phyloP scores from a whole-genome alignment of 1,139 yeast genomes.

The Waltiozyma sp. region DNA sequence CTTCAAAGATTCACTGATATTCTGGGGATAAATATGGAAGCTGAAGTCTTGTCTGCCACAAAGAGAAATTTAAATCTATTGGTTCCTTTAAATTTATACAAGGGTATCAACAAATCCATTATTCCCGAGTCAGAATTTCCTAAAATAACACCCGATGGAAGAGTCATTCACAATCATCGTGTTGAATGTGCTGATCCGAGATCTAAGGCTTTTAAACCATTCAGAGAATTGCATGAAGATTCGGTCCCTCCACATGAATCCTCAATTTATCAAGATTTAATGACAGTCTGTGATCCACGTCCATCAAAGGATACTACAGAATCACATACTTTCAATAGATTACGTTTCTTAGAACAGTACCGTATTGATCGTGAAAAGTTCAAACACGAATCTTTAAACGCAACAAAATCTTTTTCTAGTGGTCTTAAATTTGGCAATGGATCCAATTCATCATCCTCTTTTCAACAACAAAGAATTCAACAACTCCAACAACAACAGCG shows the following conservation, averaged over 20 bases:
- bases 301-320: conserved; percentile 19
- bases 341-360: conserved; percentile 39
- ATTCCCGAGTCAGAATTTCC: conserved; percentile 40
- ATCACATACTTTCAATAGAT: conserved; percentile 32
- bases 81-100: conserved; percentile 59
- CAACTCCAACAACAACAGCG: conserved; percentile 12
- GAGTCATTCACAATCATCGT: conserved; percentile 37
- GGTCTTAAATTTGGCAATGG: conserved; percentile 4
- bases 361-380: conserved; percentile 31
- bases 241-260: conserved; percentile 56
- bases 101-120: conserved; percentile 30
- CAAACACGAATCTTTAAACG: conserved; percentile 24
- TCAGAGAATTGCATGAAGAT: conserved; percentile 48
- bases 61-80: conserved; percentile 65
- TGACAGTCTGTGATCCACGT: conserved; percentile 39
- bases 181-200: conserved; percentile 32
- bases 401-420: conserved; percentile 8
- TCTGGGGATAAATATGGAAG: conserved; percentile 66
- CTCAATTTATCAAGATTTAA: conserved; percentile 82
- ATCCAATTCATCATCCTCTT: conserved; percentile 3
- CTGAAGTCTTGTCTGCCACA: conserved; percentile 71
- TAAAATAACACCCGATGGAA: conserved; percentile 29
- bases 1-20: conserved; percentile 61
- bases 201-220: conserved; percentile 30
- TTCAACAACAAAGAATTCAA: conserved; percentile 15